Evolutionary conservation across 768 basidiomycete species (phyloP).

Genomic region (Boletus pseudopeckii): DNA sequence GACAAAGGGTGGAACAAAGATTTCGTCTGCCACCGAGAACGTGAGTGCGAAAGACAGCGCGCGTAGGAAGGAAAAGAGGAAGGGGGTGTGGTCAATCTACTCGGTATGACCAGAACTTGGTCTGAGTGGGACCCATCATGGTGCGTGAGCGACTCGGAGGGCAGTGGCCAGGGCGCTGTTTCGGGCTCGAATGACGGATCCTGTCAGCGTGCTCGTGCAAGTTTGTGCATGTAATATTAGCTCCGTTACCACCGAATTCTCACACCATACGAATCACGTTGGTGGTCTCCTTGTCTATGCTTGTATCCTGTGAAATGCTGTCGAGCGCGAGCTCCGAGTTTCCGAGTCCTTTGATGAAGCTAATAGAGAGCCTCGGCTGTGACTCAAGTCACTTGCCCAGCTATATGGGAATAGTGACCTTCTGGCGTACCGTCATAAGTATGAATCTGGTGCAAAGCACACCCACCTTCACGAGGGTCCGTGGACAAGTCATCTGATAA

Average conservation of each 20-base stretch:
- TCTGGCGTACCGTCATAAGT: too few relatives aligned
- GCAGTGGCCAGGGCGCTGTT: too few relatives aligned
- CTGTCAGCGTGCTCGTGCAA: neutral
- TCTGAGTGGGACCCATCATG: conserved; percentile 7
- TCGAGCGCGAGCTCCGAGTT: too few relatives aligned
- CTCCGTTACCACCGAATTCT: neutral
- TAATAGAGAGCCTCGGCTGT: too few relatives aligned
- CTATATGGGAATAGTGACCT: too few relatives aligned
- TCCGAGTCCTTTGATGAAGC: neutral
- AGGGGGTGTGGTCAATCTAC: conserved; percentile 28
- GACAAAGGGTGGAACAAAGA: conserved; percentile 9
- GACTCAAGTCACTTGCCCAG: too few relatives aligned
- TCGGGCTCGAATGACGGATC: neutral
- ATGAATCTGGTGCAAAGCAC: too few relatives aligned
- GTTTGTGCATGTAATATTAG: too few relatives aligned
- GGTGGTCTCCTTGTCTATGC: neutral
- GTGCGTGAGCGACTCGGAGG: neutral
- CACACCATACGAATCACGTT: neutral
- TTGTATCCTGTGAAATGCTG: too few relatives aligned
- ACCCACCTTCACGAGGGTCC: too few relatives aligned
- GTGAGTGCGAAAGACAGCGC: neutral
- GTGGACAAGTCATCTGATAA: neutral
- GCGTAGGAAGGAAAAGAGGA: conserved; percentile 23
- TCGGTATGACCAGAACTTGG: conserved; percentile 28
- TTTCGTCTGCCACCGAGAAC: conserved; percentile 15